Evolutionary conservation across 768 basidiomycete genomes (phyloP), one percentile per base, ranked within the genome.

Genomic region (Lactifluus rugatus): DNA sequence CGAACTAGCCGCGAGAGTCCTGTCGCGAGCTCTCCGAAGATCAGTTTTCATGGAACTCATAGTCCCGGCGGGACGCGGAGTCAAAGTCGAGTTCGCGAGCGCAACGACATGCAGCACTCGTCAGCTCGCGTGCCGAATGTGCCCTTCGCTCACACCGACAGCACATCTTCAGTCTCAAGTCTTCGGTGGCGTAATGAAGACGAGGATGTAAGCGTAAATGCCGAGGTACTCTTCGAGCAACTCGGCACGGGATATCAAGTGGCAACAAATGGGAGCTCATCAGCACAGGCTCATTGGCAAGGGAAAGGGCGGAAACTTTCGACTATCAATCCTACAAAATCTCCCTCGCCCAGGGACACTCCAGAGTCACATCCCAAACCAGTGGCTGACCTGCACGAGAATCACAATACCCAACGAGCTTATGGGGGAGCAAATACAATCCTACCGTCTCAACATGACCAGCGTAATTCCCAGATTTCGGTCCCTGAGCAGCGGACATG

Each of bases 61-160:
- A 16, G 46, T 14, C 23, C 34, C n/a, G 26, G 25, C 21, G 39
- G 48, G 16, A 49, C 54, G 46, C 19, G 42, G 17, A 28, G 50
- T 21, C 54, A 62, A 31, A 46, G 55, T n/a, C 56, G 56, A 17
- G 58, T 54, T 34, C 64, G 64, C 10, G 67, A 70, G 42, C 62
- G 68, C 39, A 58, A 67, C 21, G 65, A 54, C 2, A 69, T 66
- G 34, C 69, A 68, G 1, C 65, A 55, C 9, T 69, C 68, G 19
- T 67, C 69, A 8, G 68, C 71, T 23, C 66, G 64, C 42, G 21
- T 54, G 17, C 64, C 21, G 48, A 57, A 46, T 60, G 51, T 48
- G 17, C 34, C 10, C 41, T 60, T 56, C 44, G 53, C 51, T 16
- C 54, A 56, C 62, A 50, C 48, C 23, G 62, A 48, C 23, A 64